Base-by-base conservation (phyloP, 768 basidiomycete genomes). In the Tricholomella constricta region DNA sequence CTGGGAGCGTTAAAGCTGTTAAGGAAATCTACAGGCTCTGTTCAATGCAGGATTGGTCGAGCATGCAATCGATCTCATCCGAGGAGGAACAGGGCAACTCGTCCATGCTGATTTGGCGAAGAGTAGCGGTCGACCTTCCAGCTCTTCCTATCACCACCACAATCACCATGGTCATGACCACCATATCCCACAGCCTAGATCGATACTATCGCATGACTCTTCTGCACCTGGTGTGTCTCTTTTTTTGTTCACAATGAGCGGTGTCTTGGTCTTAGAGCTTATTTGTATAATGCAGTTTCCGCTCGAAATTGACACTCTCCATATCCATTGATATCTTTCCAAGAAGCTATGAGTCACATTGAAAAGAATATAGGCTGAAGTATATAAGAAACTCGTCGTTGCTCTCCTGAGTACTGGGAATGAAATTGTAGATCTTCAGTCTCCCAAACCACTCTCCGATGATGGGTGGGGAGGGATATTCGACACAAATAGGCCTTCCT, bases 331-430 rank as follows among this genome's bases (percentile, higher is more conserved):
- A 77, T 94, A 27, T 74, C 83, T 0, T 74, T 92, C 11, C 75
- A 85, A 26, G 76, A 82, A 12, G 91, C 92, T 1, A 71, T 89
- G n/a, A 61, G 67, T 0, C 67, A 80, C 2, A 78, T 96, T 22
- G 58, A 83, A 51, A 63, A 70, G 1, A 74, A 85, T 54, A 68
- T 85, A 94, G 91, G 86, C 89, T 14, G 71, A 74, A 15, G 89
- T 91, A 8, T 75, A 79, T 61, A 80, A 74, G 56, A 89, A 88
- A 59, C 93, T 93, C 2, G 67, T 84, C 1, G 84, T 94, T 0
- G 93, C 90, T 1, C 67, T 94, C 37, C 68, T 96, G 55, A 93
- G 90, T 62, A 96, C 93, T 0, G 93, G 93, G 0, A 89, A 94
- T 63, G 93, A 96, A 63, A 72, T 93, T 34, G 56, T 84, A 32